Conservation (phyloP, 2,329 filamentous ascomycete genomes). For the Fusarium verticillioides region DNA sequence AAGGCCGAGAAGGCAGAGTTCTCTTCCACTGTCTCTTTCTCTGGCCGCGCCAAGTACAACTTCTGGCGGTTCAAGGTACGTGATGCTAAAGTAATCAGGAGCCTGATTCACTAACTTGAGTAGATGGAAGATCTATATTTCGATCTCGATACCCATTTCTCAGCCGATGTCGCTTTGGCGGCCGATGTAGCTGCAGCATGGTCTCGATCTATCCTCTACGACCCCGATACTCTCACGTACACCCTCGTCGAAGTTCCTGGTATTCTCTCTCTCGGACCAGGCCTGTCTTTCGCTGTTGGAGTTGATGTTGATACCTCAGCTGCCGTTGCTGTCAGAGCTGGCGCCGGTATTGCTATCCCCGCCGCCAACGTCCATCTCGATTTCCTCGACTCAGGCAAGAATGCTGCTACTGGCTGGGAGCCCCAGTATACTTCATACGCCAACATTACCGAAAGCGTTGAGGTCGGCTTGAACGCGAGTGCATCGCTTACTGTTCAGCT, state of each 20-base stretch:
- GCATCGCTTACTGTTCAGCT: conserved; percentile 9
- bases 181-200: conserved; percentile 14
- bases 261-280: conserved; percentile 5
- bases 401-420: conserved; percentile 10
- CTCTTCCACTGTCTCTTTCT: conserved; percentile 11
- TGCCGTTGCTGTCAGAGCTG: not conserved
- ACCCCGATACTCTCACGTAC: conserved; percentile 8
- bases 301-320: conserved; percentile 8
- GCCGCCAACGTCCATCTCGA: conserved; percentile 13
- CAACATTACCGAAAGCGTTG: conserved; percentile 11
- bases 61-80: conserved; percentile 17
- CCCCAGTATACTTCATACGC: conserved; percentile 15
- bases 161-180: not conserved
- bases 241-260: conserved; percentile 2
- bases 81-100: rapidly evolving
- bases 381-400: not conserved
- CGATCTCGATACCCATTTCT: conserved; percentile 11
- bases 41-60: conserved; percentile 10
- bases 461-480: conserved; percentile 8
- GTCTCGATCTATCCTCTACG: conserved; percentile 10
- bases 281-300: conserved; percentile 3
- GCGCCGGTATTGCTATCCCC: conserved; percentile 7
- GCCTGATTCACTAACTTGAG: rapidly evolving
- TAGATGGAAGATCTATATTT: conserved; percentile 21
- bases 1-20: conserved; percentile 16